These are phyloP conservation scores for Dalbergia cochinchinensis DNA, from an alignment of 306 rosid species.

Conservation along the genomic window DNA sequence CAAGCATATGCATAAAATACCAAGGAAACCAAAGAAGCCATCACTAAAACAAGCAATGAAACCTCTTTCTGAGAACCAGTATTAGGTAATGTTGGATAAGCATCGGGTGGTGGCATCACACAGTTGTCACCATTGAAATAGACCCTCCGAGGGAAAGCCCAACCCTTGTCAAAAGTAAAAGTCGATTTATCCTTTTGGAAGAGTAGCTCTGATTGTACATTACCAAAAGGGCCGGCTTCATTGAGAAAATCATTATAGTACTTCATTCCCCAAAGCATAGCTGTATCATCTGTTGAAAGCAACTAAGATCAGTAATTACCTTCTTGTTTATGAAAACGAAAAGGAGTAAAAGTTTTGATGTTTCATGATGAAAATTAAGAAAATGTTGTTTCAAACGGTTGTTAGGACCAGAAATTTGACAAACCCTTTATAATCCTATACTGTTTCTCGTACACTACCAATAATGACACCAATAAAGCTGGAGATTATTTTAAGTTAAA, in stretches of 20 bases:
- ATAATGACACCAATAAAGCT: too few relatives aligned
- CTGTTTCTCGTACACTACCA: too few relatives aligned
- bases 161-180: constrained; percentile 84
- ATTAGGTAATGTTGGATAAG: constrained; percentile 81
- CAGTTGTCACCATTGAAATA: constrained; percentile 90
- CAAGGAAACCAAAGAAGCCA: constrained; percentile 54
- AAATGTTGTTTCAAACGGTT: background rate
- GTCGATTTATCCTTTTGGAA: constrained; percentile 68
- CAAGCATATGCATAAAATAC: constrained; percentile 45
- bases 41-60: constrained; percentile 55
- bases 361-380: background rate
- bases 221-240: constrained; percentile 82
- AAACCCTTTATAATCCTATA: too few relatives aligned
- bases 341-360: background rate
- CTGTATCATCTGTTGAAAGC: constrained; percentile 83
- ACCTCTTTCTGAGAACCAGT: constrained; percentile 52
- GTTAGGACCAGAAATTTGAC: background rate
- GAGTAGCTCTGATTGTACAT: constrained; percentile 90
- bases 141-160: constrained; percentile 91
- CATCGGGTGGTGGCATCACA: constrained; percentile 93
- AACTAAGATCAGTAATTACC: constrained; percentile 28
- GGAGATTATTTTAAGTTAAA: too few relatives aligned
- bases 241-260: constrained; percentile 87
- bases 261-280: constrained; percentile 87
- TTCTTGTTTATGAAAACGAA: background rate